These are phyloP conservation scores for Mycena rosella DNA, from an alignment of 768 basidiomycete genomes.

Conservation along the genomic window DNA sequence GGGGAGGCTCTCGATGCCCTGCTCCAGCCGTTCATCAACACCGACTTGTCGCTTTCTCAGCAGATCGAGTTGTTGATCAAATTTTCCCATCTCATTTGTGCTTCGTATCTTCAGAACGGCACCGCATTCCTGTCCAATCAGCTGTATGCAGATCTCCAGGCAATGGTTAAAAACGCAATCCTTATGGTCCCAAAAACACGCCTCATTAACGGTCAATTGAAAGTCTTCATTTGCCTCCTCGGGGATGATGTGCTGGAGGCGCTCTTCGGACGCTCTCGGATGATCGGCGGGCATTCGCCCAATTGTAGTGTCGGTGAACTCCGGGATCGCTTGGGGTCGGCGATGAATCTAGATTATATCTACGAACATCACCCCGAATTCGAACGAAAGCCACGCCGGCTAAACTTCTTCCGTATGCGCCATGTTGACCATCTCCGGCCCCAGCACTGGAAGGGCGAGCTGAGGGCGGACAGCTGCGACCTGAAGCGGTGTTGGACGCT, in stretches of 20 bases:
- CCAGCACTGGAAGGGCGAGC: slow-evolving; percentile 37
- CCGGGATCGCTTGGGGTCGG: slow-evolving; percentile 37
- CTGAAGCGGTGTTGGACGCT: slow-evolving; percentile 35
- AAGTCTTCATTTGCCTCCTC: slow-evolving; percentile 38
- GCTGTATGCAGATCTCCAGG: slow-evolving; percentile 46
- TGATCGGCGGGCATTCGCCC: slow-evolving; percentile 12
- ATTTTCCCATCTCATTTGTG: slow-evolving; percentile 28
- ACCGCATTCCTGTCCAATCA: slow-evolving; percentile 43
- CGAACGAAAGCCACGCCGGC: slow-evolving; percentile 36
- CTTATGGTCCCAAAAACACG: slow-evolving; percentile 38
- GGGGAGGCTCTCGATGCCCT: slow-evolving; percentile 22
- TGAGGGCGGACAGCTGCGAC: slow-evolving; percentile 35
- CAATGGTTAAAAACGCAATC: slow-evolving; percentile 42
- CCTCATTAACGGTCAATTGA: slow-evolving; percentile 34
- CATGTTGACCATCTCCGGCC: slow-evolving; percentile 45
- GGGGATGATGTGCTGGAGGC: slow-evolving; percentile 47
- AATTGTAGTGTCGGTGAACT: neutral
- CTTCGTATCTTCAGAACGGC: slow-evolving; percentile 24
- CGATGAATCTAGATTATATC: slow-evolving; percentile 37
- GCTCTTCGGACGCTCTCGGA: slow-evolving; percentile 42
- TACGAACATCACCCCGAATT: slow-evolving; percentile 37
- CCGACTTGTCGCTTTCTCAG: slow-evolving; percentile 22
- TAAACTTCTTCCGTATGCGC: slow-evolving; percentile 36
- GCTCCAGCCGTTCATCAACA: slow-evolving; percentile 32
- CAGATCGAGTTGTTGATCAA: slow-evolving; percentile 26